Percentiles rank a stretch among this genome's conserved stretches.
Conservation (phyloP, 2,329 filamentous ascomycete genomes). For the Hymenoscyphus salicellus region DNA sequence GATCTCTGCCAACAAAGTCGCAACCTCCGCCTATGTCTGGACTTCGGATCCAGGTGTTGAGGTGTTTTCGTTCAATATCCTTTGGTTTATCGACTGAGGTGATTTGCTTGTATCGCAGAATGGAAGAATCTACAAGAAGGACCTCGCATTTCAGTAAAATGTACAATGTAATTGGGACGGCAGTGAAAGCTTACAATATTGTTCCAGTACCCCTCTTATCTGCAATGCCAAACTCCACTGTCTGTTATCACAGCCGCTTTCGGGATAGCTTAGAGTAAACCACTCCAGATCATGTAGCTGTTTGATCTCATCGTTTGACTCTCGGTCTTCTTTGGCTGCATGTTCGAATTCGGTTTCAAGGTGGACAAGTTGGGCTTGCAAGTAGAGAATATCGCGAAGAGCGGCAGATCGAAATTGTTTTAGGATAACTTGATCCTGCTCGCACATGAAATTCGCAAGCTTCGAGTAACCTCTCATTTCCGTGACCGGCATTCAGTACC, state of each 20-base stretch:
- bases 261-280: slow-evolving; percentile 10
- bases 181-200: slow-evolving; percentile 17
- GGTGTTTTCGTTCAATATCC: slow-evolving; percentile 8
- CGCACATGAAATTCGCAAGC: slow-evolving; percentile 18
- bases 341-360: slow-evolving; percentile 12
- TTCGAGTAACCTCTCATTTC: slow-evolving; percentile 15
- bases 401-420: slow-evolving; percentile 16
- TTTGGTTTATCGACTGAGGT: slow-evolving; percentile 14
- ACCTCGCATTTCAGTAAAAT: neutral
- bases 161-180: neutral
- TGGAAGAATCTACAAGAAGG: slow-evolving; percentile 14
- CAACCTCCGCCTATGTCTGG: slow-evolving; percentile 15
- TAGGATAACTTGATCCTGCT: slow-evolving; percentile 17
- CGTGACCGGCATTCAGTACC: no score
- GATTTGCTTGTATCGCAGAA: slow-evolving; percentile 17
- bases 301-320: slow-evolving; percentile 12
- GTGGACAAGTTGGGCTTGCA: slow-evolving; percentile 19
- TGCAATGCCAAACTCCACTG: slow-evolving; percentile 16
- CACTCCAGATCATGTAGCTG: slow-evolving; percentile 18
- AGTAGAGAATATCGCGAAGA: slow-evolving; percentile 17
- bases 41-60: slow-evolving; percentile 19
- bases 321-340: slow-evolving; percentile 14
- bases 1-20: slow-evolving; percentile 19
- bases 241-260: slow-evolving; percentile 15
- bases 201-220: slow-evolving; percentile 15